Conservation (phyloP, 768 basidiomycete genomes). For the Macrolepiota fuliginosa region DNA sequence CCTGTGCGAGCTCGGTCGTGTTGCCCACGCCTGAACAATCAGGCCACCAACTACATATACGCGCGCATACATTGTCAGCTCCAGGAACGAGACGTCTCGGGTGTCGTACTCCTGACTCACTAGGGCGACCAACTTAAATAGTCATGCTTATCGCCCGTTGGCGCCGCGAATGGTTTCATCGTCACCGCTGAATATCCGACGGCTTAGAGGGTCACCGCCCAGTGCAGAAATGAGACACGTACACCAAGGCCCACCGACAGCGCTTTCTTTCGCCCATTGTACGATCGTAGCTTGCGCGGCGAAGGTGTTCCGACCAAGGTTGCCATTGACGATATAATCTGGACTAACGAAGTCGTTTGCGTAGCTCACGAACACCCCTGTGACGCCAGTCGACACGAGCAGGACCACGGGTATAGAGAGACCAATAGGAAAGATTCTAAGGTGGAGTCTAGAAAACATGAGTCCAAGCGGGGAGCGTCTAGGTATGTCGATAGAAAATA, state of each 20-base stretch:
- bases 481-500: neutral
- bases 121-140: slow-evolving; percentile 75
- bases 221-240: slow-evolving; percentile 18
- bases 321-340: slow-evolving; percentile 39
- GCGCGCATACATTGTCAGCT: neutral
- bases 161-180: slow-evolving; percentile 43
- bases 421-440: slow-evolving; percentile 7
- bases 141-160: slow-evolving; percentile 54
- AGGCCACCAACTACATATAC: slow-evolving; percentile 52
- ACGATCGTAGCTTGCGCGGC: slow-evolving; percentile 46
- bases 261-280: slow-evolving; percentile 43
- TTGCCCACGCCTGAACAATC: slow-evolving; percentile 58
- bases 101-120: slow-evolving; percentile 30
- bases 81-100: neutral
- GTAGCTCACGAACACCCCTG: slow-evolving; percentile 36
- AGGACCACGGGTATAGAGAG: slow-evolving; percentile 7
- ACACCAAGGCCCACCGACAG: slow-evolving; percentile 55
- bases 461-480: neutral
- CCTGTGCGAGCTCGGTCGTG: slow-evolving; percentile 50
- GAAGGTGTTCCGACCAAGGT: slow-evolving; percentile 38
- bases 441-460: slow-evolving; percentile 31
- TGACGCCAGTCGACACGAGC: slow-evolving; percentile 18
- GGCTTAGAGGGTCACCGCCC: neutral
- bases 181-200: slow-evolving; percentile 34
- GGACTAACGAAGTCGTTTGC: slow-evolving; percentile 59